These are phyloP conservation scores for Phyllosticta ampelicida DNA, from an alignment of 2,329 filamentous ascomycete species.

Conservation along the genomic window DNA sequence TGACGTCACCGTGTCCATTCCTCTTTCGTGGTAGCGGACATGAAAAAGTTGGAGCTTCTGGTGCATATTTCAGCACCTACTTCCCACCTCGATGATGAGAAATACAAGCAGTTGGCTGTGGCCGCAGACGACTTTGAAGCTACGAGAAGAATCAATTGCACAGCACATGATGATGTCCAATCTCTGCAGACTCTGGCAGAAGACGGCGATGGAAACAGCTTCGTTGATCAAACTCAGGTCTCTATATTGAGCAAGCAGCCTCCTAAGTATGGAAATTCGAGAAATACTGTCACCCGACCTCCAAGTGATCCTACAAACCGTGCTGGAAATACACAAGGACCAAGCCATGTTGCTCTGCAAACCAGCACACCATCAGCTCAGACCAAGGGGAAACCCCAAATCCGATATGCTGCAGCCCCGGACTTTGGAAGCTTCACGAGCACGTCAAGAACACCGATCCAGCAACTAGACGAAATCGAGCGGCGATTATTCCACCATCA, in stretches of 20 bases:
- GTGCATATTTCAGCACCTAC: constrained; percentile 37
- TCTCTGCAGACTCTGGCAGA: neutral
- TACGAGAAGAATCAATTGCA: neutral
- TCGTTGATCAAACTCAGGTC: neutral
- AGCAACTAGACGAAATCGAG: neutral
- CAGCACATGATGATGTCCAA: neutral
- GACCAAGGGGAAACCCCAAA: neutral
- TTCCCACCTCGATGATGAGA: constrained; percentile 31
- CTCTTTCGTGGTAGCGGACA: constrained; percentile 13
- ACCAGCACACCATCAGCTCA: neutral
- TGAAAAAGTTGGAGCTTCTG: constrained; percentile 30
- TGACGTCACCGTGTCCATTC: neutral
- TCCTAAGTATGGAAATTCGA: neutral
- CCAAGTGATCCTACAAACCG: neutral
- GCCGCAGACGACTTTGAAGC: constrained; percentile 30
- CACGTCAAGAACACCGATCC: neutral
- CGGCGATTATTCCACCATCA: neutral
- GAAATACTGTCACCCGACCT: neutral
- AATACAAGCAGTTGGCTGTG: constrained; percentile 29
- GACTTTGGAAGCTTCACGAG: constrained; percentile 4
- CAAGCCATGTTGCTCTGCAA: neutral
- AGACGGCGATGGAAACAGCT: neutral
- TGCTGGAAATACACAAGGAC: neutral
- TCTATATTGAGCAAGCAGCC: neutral
- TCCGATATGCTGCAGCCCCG: constrained; percentile 1